Conservation (phyloP, 2,329 filamentous ascomycete genomes). For the Scedosporium apiospermum region DNA sequence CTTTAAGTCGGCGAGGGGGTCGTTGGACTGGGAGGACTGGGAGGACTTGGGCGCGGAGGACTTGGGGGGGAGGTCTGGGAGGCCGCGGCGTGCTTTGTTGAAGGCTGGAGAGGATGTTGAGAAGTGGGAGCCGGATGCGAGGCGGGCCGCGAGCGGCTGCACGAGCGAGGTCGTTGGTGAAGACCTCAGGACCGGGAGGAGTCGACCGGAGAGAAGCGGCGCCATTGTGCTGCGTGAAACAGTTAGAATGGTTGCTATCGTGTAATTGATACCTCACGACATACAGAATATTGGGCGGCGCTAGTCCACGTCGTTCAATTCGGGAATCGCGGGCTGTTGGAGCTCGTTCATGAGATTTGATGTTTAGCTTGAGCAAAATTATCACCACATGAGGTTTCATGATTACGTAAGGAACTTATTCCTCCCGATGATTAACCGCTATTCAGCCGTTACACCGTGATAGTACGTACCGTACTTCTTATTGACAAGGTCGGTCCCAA, state of each 20-base stretch:
- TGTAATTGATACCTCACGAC: background rate
- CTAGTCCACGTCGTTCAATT: background rate
- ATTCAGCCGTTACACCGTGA: background rate
- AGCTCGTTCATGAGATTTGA: background rate
- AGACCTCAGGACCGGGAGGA: background rate
- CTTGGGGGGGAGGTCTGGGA: constrained; percentile 5
- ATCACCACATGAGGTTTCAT: background rate
- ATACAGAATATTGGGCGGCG: background rate
- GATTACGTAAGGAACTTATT: background rate
- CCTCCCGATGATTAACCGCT: background rate
- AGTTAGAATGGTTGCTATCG: background rate
- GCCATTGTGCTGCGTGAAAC: constrained; percentile 3
- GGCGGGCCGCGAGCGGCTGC: background rate
- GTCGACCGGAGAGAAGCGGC: background rate
- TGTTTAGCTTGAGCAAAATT: background rate
- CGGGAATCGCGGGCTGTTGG: background rate
- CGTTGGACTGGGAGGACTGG: constrained; percentile 1
- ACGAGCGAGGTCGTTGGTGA: background rate
- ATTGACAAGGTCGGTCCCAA: background rate
- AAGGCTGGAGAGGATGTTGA: background rate
- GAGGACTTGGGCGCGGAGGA: background rate
- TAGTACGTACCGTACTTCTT: background rate
- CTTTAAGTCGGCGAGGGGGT: background rate
- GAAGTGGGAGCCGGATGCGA: constrained; percentile 5
- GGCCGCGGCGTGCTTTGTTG: constrained; percentile 1